Conservation (phyloP, 305 asterid genomes). For the Fraxinus sp. region DNA sequence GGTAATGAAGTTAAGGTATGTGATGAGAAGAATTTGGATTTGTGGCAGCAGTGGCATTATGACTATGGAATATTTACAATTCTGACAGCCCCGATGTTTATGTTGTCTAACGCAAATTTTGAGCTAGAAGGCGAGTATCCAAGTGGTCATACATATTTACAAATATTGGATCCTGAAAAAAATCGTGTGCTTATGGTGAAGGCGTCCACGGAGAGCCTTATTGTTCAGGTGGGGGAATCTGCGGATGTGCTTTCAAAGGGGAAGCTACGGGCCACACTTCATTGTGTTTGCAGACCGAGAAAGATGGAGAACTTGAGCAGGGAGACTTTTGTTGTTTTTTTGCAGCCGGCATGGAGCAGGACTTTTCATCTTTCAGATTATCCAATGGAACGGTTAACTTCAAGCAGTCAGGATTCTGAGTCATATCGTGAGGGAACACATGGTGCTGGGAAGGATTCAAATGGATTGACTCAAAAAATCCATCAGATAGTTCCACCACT, state of each 20-base stretch:
- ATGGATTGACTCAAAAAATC: slow-evolving; percentile 36
- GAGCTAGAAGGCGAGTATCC: slow-evolving; percentile 52
- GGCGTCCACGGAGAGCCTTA: slow-evolving; percentile 58
- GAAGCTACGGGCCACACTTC: slow-evolving; percentile 85
- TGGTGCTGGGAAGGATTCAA: slow-evolving; percentile 17
- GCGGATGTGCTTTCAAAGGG: slow-evolving; percentile 80
- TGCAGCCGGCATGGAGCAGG: slow-evolving; percentile 89
- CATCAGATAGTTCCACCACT: slow-evolving; percentile 64
- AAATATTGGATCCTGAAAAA: slow-evolving; percentile 63
- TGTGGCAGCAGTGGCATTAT: slow-evolving; percentile 98
- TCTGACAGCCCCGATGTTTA: slow-evolving; percentile 67
- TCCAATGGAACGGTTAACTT: slow-evolving; percentile 36
- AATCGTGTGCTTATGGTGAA: slow-evolving; percentile 47
- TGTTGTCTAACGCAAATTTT: slow-evolving; percentile 35
- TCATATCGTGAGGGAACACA: slow-evolving; percentile 16
- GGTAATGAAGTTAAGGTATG: slow-evolving; percentile 15
- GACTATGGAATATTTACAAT: slow-evolving; percentile 86
- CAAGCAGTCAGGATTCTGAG: slow-evolving; percentile 21
- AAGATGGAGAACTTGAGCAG: slow-evolving; percentile 59
- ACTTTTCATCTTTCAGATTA: slow-evolving; percentile 55
- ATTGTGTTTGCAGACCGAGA: slow-evolving; percentile 58
- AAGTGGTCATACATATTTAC: slow-evolving; percentile 58
- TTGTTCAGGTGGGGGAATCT: slow-evolving; percentile 89
- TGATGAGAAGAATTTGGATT: slow-evolving; percentile 26
- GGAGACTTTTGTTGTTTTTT: slow-evolving; percentile 81